Percentiles rank a stretch among this genome's conserved stretches.
phyloP scores from a whole-genome alignment of 1,139 yeast genomes.

The Saccharomyces pastorianus region DNA sequence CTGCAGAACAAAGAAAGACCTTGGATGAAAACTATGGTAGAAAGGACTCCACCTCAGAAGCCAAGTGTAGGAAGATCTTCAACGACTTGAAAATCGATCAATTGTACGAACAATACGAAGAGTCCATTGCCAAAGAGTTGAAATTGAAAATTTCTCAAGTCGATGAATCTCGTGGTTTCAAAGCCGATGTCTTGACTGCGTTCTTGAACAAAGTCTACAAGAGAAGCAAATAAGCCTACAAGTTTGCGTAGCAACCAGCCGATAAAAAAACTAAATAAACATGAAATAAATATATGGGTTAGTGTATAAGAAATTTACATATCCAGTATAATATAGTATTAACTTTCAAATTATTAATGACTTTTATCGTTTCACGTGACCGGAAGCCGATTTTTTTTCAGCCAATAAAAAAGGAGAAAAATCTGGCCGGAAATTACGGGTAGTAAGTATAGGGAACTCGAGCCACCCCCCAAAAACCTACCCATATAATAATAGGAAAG shows the following conservation, averaged over 20 bases:
- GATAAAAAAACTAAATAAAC: not conserved
- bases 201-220: slow-evolving; percentile 90
- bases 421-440: not conserved
- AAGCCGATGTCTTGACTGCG: slow-evolving; percentile 70
- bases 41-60: slow-evolving; percentile 65
- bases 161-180: slow-evolving; percentile 90
- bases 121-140: slow-evolving; percentile 58
- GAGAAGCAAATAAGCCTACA: slow-evolving; percentile 58
- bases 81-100: slow-evolving; percentile 62
- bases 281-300: not conserved
- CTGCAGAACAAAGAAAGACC: slow-evolving; percentile 70
- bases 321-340: not conserved
- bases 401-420: not conserved
- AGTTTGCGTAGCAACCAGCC: not conserved
- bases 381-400: not conserved
- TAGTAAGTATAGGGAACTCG: not conserved
- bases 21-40: slow-evolving; percentile 87
- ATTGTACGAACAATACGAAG: slow-evolving; percentile 76
- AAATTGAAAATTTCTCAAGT: slow-evolving; percentile 53
- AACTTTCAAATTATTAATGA: not conserved
- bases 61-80: slow-evolving; percentile 65
- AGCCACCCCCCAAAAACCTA: not conserved
- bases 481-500: not conserved
- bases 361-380: not conserved
- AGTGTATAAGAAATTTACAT: not conserved